Percentiles rank a stretch among this genome's conserved stretches.
These are phyloP conservation scores for Trichophaea hybrida DNA, from an alignment of 2,329 filamentous ascomycete genomes.

Conservation along the genomic window DNA sequence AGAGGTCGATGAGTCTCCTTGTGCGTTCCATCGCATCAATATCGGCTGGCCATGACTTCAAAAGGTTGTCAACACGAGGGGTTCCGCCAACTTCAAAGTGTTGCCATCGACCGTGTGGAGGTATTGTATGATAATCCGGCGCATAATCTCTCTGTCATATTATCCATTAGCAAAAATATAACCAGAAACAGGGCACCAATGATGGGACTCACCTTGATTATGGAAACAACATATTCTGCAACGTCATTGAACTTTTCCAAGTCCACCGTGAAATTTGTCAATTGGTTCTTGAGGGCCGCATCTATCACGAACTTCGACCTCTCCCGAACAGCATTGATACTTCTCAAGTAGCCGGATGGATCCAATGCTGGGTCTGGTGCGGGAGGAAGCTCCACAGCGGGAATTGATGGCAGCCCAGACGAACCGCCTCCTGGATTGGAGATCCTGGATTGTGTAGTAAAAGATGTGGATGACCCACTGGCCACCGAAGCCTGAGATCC, in stretches of 20 bases:
- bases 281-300: conserved; percentile 60
- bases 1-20: conserved; percentile 61
- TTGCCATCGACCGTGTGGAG: conserved; percentile 73
- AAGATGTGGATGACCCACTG: conserved; percentile 32
- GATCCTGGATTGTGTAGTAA: conserved; percentile 26
- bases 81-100: conserved; percentile 70
- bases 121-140: conserved; percentile 57
- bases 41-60: conserved; percentile 52
- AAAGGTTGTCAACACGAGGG: conserved; percentile 56
- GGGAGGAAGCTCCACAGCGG: conserved; percentile 53
- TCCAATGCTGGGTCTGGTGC: conserved; percentile 78
- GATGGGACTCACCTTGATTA: conserved; percentile 59
- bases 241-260: conserved; percentile 71
- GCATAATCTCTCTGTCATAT: conserved; percentile 49
- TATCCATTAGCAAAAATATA: not conserved
- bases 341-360: conserved; percentile 79
- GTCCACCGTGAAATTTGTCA: conserved; percentile 81
- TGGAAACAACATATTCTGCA: conserved; percentile 73
- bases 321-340: conserved; percentile 75
- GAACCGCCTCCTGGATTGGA: conserved; percentile 26
- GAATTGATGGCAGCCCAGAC: conserved; percentile 36
- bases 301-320: conserved; percentile 57
- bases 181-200: not conserved
- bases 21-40: conserved; percentile 59
- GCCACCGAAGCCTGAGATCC: conserved; percentile 35